Evolutionary conservation across 345 rosid species (phyloP), one percentile per base, ranked within the genome.

Genomic region (Populus deltoides): DNA sequence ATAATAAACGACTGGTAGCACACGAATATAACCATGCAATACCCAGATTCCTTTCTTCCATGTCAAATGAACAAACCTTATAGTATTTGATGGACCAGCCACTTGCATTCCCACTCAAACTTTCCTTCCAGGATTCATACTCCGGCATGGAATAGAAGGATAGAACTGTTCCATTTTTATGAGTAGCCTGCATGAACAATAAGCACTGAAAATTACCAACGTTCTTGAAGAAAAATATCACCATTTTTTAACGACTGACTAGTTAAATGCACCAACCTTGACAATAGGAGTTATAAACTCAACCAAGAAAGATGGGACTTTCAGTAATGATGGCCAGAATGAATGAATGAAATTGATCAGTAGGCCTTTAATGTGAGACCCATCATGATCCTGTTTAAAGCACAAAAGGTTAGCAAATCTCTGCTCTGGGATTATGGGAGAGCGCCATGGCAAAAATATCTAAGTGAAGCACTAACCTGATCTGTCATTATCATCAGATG

Each of bases 401-500:
- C 61, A 85, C 41, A 80, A 51, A 71, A 68, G 59, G 38, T 81
- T 22, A 73, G 76, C 27, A 22, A 13, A 43, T 27, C 8, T 71
- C 36, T 45, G 17, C 35, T 22, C 17, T 13, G 80, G 39, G 13
- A 80, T 39, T 53, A 5, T 15, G 29, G 33, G 35, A 73, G 7
- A 63, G 57, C 9, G 20, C 31, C 0, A 76, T 8, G 24, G n/a
- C 17, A 35, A 35, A 36, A 65, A 70, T 33, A 3, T 74, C 20
- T 33, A 77, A 65, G 55, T 57, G 72, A 73, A 29, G 35, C 35
- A 41, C 68, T 12, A 55, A 91, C 99, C 94, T 94, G 99, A 82
- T 97, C 99, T 4, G 99, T 94, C 99, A 97, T 97, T 75, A 97
- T 97, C 99, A 97, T 97, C 91, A 97, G 68, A 82, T 89, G 94